phyloP scores from a whole-genome alignment of 108 stramenopile genomes.

The Aurantiochytrium sp. region DNA sequence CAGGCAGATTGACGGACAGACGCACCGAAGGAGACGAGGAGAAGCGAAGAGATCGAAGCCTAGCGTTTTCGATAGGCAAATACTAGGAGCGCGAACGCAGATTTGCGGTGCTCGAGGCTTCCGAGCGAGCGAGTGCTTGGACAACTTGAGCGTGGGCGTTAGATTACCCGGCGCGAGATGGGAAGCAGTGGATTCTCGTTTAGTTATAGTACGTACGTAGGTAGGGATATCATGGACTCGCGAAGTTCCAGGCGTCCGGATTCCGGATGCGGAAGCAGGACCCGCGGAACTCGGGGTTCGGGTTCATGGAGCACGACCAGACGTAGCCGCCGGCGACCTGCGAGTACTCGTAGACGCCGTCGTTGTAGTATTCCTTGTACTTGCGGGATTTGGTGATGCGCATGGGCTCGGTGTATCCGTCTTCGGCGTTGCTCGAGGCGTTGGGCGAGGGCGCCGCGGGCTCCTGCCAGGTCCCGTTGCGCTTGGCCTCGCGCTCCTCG shows the following conservation, averaged over 20 bases:
- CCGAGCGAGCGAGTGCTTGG: no score
- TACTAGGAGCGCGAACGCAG: no score
- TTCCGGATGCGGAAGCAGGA: not conserved
- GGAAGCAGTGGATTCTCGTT: no score
- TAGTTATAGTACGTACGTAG: no score
- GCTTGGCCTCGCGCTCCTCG: not conserved
- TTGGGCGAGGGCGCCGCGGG: not conserved
- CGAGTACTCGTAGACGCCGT: conserved; percentile 20
- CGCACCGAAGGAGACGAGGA: no score
- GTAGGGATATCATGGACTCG: not conserved
- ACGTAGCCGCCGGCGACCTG: not conserved
- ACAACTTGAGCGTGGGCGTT: no score
- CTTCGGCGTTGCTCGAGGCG: not conserved
- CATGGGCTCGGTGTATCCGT: not conserved
- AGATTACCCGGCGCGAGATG: no score
- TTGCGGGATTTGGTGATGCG: not conserved
- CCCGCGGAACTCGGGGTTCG: not conserved
- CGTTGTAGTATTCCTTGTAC: conserved; percentile 28
- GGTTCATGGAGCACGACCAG: conserved; percentile 23
- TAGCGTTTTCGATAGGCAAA: no score
- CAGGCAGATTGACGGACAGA: no score
- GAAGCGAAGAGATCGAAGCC: no score
- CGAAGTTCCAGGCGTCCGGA: conserved; percentile 19
- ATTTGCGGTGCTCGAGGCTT: no score
- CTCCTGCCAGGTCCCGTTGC: not conserved